Conservation (phyloP, 331 rosid genomes). For the Pyrus hybrid region DNA sequence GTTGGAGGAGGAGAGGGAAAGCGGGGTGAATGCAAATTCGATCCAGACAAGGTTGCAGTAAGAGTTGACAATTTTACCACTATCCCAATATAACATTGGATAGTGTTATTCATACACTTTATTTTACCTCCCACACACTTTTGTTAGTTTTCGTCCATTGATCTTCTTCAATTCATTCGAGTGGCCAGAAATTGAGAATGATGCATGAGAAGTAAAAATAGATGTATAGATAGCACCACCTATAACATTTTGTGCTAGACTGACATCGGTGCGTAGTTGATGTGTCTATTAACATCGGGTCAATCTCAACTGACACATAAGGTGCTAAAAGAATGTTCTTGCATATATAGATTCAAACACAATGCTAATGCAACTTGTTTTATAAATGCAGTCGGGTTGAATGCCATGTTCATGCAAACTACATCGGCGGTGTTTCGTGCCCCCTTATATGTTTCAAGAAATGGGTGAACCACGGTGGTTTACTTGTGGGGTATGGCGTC, state of each 20-base stretch:
- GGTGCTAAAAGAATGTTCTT: no score
- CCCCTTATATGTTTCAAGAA: conserved; percentile 72
- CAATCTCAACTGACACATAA: no score
- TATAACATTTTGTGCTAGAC: no score
- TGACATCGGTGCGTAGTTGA: no score
- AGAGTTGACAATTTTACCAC: conserved; percentile 56
- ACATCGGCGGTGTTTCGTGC: conserved; percentile 86
- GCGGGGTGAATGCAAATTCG: conserved; percentile 52
- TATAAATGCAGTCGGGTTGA: conserved; percentile 53
- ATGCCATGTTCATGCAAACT: conserved; percentile 89
- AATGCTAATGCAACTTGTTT: neutral
- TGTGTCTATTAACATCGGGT: no score
- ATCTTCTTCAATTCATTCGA: no score
- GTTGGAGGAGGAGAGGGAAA: conserved; percentile 56
- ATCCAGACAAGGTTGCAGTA: conserved; percentile 39
- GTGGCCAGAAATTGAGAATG: no score
- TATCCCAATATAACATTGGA: neutral
- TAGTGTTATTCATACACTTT: no score
- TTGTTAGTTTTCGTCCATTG: no score
- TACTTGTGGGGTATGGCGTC: conserved; percentile 63
- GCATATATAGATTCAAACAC: neutral
- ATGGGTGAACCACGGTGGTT: conserved; percentile 59
- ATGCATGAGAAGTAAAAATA: no score
- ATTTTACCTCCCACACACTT: no score
- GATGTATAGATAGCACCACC: no score